phyloP scores from a whole-genome alignment of 176 grass and related monocot genomes.

The Oryza glaberrima region DNA sequence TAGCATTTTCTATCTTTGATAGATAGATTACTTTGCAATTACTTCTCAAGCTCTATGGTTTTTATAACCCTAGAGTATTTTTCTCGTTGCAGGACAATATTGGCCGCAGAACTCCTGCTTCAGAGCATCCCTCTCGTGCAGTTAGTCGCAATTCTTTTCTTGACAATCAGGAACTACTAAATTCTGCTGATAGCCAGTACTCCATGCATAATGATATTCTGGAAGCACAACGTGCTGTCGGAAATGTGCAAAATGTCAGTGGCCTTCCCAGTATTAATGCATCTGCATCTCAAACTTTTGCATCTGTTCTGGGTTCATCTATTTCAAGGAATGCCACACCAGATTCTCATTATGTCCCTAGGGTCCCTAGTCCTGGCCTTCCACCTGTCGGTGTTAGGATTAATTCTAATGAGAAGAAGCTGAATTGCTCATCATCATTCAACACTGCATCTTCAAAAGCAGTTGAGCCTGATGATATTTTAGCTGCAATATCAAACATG shows the following conservation, averaged over 20 bases:
- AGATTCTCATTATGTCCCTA: conserved; percentile 74
- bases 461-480: conserved; percentile 78
- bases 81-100: conserved; percentile 75
- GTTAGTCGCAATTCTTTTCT: conserved; percentile 73
- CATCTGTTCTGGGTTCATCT: conserved; percentile 62
- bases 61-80: neutral
- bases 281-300: conserved; percentile 72
- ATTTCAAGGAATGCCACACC: conserved; percentile 71
- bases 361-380: conserved; percentile 74
- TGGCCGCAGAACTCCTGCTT: conserved; percentile 58
- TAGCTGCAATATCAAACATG: conserved; percentile 79
- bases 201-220: conserved; percentile 56
- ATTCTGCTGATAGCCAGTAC: conserved; percentile 56
- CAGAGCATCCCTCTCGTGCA: conserved; percentile 65
- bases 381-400: conserved; percentile 72
- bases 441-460: conserved; percentile 58
- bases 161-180: conserved; percentile 62
- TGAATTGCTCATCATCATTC: conserved; percentile 56
- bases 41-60: neutral
- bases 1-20: neutral
- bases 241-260: conserved; percentile 40
- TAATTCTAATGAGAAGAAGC: conserved; percentile 57
- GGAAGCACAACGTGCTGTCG: conserved; percentile 33
- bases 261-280: conserved; percentile 46
- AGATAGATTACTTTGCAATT: neutral